Conservation (phyloP, 768 basidiomycete genomes). For the Pleurotus tuber-regium region DNA sequence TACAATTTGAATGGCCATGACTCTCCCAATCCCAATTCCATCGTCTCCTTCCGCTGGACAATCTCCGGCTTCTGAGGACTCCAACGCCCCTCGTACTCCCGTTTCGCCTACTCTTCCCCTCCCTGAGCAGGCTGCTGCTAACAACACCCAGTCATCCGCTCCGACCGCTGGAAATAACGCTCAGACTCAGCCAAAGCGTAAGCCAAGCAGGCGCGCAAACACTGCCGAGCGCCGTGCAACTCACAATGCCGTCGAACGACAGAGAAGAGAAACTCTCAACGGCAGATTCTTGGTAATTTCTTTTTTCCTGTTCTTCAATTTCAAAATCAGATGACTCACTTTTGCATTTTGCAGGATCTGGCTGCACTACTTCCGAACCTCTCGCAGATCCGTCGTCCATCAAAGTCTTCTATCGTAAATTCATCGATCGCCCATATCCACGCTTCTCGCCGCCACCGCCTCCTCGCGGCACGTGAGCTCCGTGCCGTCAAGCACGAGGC, state of each 20-base stretch:
- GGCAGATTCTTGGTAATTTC: constrained; percentile 81
- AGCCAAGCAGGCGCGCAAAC: constrained; percentile 86
- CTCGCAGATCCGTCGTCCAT: constrained; percentile 87
- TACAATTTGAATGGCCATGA: constrained; percentile 28
- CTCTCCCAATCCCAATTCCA: constrained; percentile 37
- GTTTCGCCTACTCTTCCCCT: constrained; percentile 35
- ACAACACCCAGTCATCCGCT: constrained; percentile 11
- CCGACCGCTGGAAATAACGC: not conserved
- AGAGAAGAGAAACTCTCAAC: constrained; percentile 90
- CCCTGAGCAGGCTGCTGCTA: constrained; percentile 21
- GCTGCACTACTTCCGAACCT: constrained; percentile 90
- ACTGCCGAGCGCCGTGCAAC: constrained; percentile 95
- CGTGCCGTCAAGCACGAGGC: constrained; percentile 77
- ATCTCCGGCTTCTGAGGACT: constrained; percentile 40
- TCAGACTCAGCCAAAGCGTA: constrained; percentile 60
- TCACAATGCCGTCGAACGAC: constrained; percentile 96
- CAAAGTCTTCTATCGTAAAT: constrained; percentile 96
- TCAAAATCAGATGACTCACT: constrained; percentile 10
- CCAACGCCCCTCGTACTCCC: constrained; percentile 48
- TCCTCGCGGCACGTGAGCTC: constrained; percentile 79
- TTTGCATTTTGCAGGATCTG: constrained; percentile 72
- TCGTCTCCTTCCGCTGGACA: constrained; percentile 34
- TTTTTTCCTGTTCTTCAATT: constrained; percentile 9
- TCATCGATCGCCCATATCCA: constrained; percentile 89
- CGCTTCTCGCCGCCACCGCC: constrained; percentile 76